These are phyloP conservation scores for Dictyostelium discoideum DNA, from an alignment of 78 protist species.

Conservation along the genomic window dicty_2.7 NC_007089.4:1588001-1588500, in stretches of 20 bases:
- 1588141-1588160: background rate
- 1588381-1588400: conserved; percentile 20
- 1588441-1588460: conserved; percentile 38
- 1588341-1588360: conserved; percentile 27
- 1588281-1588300: conserved; percentile 27
- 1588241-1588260: conserved; percentile 26
- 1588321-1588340: conserved; percentile 24
- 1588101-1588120: background rate
- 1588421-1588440: conserved; percentile 12
- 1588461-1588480: conserved; percentile 19
- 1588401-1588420: conserved; percentile 38
- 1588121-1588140: background rate
- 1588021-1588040: background rate
- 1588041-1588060: background rate
- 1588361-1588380: conserved; percentile 22
- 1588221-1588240: conserved; percentile 20
- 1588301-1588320: conserved; percentile 53
- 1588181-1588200: background rate
- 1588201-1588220: background rate
- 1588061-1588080: conserved; percentile 46
- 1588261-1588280: conserved; percentile 13
- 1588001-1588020: conserved; percentile 6
- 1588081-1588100: conserved; percentile 22
- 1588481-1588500: background rate
- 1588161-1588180: background rate